Percentiles rank a stretch among this genome's conserved stretches.
Evolutionary conservation across 345 rosid genomes (phyloP).

Genomic region (Raphanus sativus): DNA sequence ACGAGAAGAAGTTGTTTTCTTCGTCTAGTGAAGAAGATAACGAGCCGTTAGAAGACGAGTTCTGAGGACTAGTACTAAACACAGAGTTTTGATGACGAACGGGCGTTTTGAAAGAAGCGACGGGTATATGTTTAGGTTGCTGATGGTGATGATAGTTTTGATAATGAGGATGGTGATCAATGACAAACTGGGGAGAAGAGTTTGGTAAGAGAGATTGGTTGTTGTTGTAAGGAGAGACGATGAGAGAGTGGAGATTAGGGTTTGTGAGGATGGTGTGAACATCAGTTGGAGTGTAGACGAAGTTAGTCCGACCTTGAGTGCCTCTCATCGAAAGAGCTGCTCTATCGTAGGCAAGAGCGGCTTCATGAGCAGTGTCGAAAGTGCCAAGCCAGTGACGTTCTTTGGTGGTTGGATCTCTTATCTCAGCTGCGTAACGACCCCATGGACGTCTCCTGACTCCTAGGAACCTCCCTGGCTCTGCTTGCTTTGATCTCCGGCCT

Average conservation of each 20-base stretch:
- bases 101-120: conserved; percentile 33
- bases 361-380: conserved; percentile 94
- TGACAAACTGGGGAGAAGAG: conserved; percentile 39
- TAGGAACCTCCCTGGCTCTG: conserved; percentile 86
- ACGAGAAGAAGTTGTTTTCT: conserved; percentile 47
- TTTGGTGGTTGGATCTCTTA: conserved; percentile 91
- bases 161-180: conserved; percentile 39
- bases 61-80: conserved; percentile 33
- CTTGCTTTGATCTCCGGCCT: conserved; percentile 75
- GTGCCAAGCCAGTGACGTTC: conserved; percentile 99
- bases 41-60: conserved; percentile 41
- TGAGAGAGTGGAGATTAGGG: conserved; percentile 42
- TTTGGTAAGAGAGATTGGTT: conserved; percentile 53
- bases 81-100: conserved; percentile 21
- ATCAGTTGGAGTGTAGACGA: conserved; percentile 51
- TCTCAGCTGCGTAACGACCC: conserved; percentile 97
- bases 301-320: conserved; percentile 89
- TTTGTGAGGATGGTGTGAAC: conserved; percentile 42
- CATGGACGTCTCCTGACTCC: conserved; percentile 94
- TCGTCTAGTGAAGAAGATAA: conserved; percentile 44
- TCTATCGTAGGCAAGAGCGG: conserved; percentile 92
- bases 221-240: conserved; percentile 46
- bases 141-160: conserved; percentile 25
- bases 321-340: conserved; percentile 99
- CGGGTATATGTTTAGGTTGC: conserved; percentile 23